Evolutionary conservation across 805 yeast genomes (phyloP).

Genomic region (Ogataea philodendri): DNA sequence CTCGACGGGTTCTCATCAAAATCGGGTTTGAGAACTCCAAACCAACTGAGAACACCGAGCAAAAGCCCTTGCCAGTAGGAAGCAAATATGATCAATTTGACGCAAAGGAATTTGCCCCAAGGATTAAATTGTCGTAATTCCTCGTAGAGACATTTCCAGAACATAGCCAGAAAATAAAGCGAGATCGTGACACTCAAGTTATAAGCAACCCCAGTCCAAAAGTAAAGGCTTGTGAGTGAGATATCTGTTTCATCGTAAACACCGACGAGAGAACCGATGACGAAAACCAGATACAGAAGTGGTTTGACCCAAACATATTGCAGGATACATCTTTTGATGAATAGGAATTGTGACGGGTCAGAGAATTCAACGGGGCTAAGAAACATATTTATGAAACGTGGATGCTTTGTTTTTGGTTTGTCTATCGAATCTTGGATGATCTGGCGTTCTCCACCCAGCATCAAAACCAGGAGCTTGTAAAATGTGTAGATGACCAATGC

Average conservation of each 20-base stretch:
- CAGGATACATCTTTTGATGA: conserved; percentile 77
- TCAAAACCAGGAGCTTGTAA: conserved; percentile 73
- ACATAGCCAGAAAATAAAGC: conserved; percentile 78
- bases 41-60: conserved; percentile 50
- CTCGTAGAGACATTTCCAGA: conserved; percentile 84
- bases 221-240: conserved; percentile 47
- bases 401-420: conserved; percentile 66
- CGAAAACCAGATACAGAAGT: conserved; percentile 57
- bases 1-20: conserved; percentile 33
- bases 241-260: conserved; percentile 51
- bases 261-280: conserved; percentile 46
- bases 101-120: conserved; percentile 89
- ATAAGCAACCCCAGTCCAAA: conserved; percentile 69
- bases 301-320: conserved; percentile 98
- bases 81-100: conserved; percentile 90
- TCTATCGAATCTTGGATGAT: conserved; percentile 63
- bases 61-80: conserved; percentile 95
- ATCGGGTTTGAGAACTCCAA: conserved; percentile 38
- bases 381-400: conserved; percentile 51
- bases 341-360: conserved; percentile 76
- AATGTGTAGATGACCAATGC: conserved; percentile 95
- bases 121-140: conserved; percentile 83
- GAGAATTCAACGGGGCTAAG: conserved; percentile 70
- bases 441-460: conserved; percentile 89
- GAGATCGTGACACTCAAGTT: conserved; percentile 80